phyloP scores from a whole-genome alignment of 2,329 filamentous ascomycete species.

The Calonectria hawksworthii region DNA sequence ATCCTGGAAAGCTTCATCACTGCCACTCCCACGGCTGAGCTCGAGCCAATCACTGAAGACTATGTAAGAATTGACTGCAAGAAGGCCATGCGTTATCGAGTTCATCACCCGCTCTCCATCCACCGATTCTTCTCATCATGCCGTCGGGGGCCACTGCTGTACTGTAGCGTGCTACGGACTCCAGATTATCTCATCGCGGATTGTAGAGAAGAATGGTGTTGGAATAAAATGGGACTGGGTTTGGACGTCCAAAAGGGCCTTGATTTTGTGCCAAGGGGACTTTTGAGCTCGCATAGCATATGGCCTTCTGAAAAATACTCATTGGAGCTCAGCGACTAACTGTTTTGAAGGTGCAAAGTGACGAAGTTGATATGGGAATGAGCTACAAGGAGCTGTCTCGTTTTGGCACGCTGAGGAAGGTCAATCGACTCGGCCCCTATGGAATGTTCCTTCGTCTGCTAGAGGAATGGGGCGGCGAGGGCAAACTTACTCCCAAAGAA shows the following conservation, averaged over 20 bases:
- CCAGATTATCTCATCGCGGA: no score
- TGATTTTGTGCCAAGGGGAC: no score
- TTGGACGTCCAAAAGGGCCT: no score
- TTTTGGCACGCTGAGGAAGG: constrained; percentile 57
- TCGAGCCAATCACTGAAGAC: background rate
- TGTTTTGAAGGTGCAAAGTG: constrained; percentile 57
- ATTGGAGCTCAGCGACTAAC: background rate
- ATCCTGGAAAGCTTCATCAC: constrained; percentile 74
- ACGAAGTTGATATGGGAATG: constrained; percentile 60
- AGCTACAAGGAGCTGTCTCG: constrained; percentile 57
- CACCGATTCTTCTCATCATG: no score
- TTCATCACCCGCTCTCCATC: no score
- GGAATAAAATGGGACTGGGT: no score
- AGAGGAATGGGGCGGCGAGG: background rate
- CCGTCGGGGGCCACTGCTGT: no score
- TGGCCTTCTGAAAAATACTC: background rate
- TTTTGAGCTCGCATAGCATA: background rate
- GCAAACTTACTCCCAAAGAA: background rate
- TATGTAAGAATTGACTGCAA: background rate
- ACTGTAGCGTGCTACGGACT: no score
- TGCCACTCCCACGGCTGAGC: constrained; percentile 64
- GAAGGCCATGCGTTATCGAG: background rate
- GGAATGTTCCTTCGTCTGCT: background rate
- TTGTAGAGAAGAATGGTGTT: no score
- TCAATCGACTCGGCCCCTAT: constrained; percentile 58